Evolutionary conservation across 2,329 filamentous ascomycete genomes (phyloP).

Genomic region (Xylariomycetidae sp.): DNA sequence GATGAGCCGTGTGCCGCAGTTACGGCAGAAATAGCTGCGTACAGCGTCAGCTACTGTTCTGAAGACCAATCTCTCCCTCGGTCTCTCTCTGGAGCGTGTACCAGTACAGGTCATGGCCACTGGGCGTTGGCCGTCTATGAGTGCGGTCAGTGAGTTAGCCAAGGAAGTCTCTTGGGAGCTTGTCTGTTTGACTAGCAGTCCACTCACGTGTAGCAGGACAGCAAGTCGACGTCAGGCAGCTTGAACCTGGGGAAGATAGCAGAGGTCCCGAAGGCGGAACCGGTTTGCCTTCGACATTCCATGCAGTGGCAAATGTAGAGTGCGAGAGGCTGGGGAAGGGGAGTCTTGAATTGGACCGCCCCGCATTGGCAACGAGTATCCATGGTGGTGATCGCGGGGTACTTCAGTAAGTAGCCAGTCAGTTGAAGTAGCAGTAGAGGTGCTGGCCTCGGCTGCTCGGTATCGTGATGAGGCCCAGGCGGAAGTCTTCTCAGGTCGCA

Average conservation of each 20-base stretch:
- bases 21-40: conserved; percentile 57
- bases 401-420: no score
- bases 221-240: conserved; percentile 41
- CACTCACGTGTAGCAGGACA: conserved; percentile 52
- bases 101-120: conserved; percentile 54
- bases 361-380: conserved; percentile 61
- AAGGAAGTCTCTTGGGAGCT: neutral
- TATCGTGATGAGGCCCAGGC: no score
- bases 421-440: no score
- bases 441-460: no score
- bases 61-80: neutral
- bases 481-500: no score
- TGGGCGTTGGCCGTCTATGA: conserved; percentile 48
- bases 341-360: conserved; percentile 55
- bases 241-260: conserved; percentile 64
- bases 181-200: no score
- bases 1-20: conserved; percentile 59
- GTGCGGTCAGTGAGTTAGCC: neutral
- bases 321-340: conserved; percentile 51
- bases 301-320: conserved; percentile 67
- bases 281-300: conserved; percentile 59
- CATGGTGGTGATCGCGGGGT: no score
- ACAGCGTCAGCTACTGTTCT: conserved; percentile 1
- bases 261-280: conserved; percentile 61
- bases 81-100: conserved; percentile 17